phyloP scores from a whole-genome alignment of 306 rosid genomes.

The Luffa aegyptiaca region DNA sequence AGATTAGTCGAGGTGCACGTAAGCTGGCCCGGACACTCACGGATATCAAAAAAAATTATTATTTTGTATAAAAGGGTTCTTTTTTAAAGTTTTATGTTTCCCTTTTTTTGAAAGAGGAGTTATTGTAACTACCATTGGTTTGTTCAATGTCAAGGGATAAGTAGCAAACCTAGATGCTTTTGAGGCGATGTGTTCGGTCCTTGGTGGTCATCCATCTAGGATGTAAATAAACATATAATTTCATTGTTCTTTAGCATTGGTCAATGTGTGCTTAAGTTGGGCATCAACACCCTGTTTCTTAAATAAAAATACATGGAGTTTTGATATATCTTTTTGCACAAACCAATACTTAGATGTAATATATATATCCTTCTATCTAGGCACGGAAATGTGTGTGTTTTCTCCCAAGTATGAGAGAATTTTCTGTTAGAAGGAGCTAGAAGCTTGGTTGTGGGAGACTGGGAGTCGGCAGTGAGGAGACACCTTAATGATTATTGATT shows the following conservation, averaged over 20 bases:
- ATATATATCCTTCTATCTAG: not conserved
- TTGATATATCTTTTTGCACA: not conserved
- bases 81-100: too few species aligned
- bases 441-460: not conserved
- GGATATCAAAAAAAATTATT: too few species aligned
- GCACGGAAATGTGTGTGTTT: not conserved
- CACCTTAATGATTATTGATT: not conserved
- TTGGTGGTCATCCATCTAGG: not conserved
- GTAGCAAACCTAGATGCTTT: not conserved
- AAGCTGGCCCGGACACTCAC: too few species aligned
- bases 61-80: not conserved
- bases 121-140: not conserved
- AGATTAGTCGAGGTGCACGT: too few species aligned
- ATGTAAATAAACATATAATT: too few species aligned
- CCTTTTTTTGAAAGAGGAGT: not conserved
- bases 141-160: not conserved
- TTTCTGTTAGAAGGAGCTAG: not conserved
- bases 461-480: not conserved
- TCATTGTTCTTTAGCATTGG: not conserved
- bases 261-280: not conserved
- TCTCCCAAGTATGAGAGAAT: not conserved
- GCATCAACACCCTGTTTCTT: not conserved
- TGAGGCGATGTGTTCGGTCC: not conserved
- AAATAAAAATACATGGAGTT: not conserved
- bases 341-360: not conserved